These are phyloP conservation scores for Phlebopus sp. DNA, from an alignment of 1,284 basidiomycete genomes.

Conservation along the genomic window DNA sequence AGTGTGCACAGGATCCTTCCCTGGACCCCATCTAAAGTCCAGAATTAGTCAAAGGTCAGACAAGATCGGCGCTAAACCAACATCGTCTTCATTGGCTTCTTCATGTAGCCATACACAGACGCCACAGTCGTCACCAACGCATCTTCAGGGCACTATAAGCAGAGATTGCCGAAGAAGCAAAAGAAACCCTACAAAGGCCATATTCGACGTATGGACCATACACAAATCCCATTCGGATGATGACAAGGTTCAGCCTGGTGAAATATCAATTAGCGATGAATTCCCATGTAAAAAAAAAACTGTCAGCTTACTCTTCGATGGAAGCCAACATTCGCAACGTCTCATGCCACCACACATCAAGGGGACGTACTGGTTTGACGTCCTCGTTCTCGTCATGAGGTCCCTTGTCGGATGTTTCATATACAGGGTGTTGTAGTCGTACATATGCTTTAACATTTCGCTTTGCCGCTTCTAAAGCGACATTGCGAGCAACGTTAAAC, in stretches of 20 bases:
- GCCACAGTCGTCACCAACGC: constrained; percentile 71
- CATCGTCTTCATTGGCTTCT: constrained; percentile 86
- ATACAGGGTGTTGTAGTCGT: constrained; percentile 79
- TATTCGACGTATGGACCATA: constrained; percentile 77
- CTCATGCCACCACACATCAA: constrained; percentile 91
- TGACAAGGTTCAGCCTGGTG: constrained; percentile 74
- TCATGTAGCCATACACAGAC: constrained; percentile 81
- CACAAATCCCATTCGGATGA: constrained; percentile 67
- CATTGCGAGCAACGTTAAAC: constrained; percentile 64
- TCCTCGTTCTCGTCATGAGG: constrained; percentile 72
- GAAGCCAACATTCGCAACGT: constrained; percentile 71
- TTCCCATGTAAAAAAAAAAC: neutral
- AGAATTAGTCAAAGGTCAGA: constrained; percentile 4
- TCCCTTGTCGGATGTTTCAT: constrained; percentile 71
- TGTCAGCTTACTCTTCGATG: constrained; percentile 58
- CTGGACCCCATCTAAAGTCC: constrained; percentile 62
- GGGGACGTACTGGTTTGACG: constrained; percentile 67
- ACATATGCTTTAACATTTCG: constrained; percentile 75
- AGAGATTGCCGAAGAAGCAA: constrained; percentile 6
- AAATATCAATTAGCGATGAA: constrained; percentile 6
- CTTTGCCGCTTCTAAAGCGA: constrained; percentile 67
- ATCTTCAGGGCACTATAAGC: constrained; percentile 15
- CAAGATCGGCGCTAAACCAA: constrained; percentile 36
- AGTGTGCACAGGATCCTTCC: constrained; percentile 78
- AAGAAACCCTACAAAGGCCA: constrained; percentile 51